phyloP scores from a whole-genome alignment of 2,329 filamentous ascomycete genomes.

The Tolypocladium endophyticum region DNA sequence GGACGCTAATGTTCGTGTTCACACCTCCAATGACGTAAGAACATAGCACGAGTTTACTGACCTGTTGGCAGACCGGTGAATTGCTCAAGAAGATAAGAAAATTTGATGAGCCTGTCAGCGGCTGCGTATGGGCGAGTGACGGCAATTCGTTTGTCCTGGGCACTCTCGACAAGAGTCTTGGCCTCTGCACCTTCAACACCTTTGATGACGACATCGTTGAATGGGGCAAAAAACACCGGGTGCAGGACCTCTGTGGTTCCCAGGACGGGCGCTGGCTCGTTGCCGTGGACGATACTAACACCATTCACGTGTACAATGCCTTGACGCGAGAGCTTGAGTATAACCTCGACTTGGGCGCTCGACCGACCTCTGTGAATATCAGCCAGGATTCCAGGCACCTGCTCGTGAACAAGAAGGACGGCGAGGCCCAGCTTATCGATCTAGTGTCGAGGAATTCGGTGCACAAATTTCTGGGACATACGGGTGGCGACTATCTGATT shows the following conservation, averaged over 20 bases:
- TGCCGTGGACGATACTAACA: constrained; percentile 59
- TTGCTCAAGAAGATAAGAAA: constrained; percentile 54
- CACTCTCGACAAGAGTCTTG: constrained; percentile 55
- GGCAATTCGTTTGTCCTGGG: constrained; percentile 70
- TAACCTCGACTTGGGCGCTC: constrained; percentile 53
- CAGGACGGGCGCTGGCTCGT: constrained; percentile 71
- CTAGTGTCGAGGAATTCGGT: constrained; percentile 62
- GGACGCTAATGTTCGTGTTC: constrained; percentile 51
- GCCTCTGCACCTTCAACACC: constrained; percentile 62
- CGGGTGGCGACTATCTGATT: constrained; percentile 68
- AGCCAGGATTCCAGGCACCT: constrained; percentile 72
- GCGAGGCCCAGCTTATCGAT: constrained; percentile 69
- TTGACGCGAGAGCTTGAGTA: constrained; percentile 64
- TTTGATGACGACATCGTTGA: constrained; percentile 50
- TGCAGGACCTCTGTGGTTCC: constrained; percentile 78
- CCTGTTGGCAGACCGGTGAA: constrained; percentile 44
- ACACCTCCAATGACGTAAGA: background rate
- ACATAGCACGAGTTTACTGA: background rate
- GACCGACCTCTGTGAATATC: constrained; percentile 70
- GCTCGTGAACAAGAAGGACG: constrained; percentile 71
- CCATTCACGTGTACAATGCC: constrained; percentile 76
- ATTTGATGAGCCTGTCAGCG: constrained; percentile 77
- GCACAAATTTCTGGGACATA: constrained; percentile 65
- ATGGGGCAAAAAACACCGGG: constrained; percentile 62
- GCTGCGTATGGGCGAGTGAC: constrained; percentile 81